A percentile compares a stretch with the other conserved stretches of the same genome.
phyloP scores from a whole-genome alignment of 106 monocot genomes.

The Phalaenopsis aphrodite region DNA sequence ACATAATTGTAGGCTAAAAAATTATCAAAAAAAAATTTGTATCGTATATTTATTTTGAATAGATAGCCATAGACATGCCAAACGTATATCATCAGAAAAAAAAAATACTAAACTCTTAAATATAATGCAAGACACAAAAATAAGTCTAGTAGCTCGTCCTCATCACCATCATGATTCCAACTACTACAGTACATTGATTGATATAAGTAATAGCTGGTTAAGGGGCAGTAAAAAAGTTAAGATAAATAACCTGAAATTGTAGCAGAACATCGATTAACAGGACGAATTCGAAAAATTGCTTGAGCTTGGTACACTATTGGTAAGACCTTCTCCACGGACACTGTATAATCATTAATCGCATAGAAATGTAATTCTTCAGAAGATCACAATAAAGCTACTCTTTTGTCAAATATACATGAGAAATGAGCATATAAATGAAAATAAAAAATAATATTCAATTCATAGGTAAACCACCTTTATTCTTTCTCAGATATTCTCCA shows the following conservation, averaged over 20 bases:
- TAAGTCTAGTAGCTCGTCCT: too few species aligned
- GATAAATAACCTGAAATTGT: conserved; percentile 73
- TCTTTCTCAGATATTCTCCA: conserved; percentile 57
- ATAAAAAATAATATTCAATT: neutral
- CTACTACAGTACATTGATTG: neutral
- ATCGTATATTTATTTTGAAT: neutral
- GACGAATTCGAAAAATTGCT: conserved; percentile 86
- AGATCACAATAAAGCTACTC: neutral
- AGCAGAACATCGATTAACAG: conserved; percentile 88
- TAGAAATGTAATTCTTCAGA: neutral
- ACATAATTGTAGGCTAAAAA: neutral
- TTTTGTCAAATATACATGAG: neutral
- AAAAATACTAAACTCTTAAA: neutral
- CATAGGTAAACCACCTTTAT: conserved; percentile 39
- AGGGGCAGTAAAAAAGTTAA: neutral
- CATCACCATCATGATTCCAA: too few species aligned
- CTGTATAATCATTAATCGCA: conserved; percentile 26
- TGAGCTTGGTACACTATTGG: conserved; percentile 89
- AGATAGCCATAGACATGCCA: neutral
- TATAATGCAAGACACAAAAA: neutral
- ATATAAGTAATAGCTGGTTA: neutral
- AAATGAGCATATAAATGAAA: neutral
- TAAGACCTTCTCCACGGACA: conserved; percentile 82
- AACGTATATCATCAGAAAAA: too few species aligned
- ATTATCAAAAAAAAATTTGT: neutral